Evolutionary conservation across 73 alveolate genomes (phyloP), one percentile per base, ranked within the genome.

Genomic region (Symbiodinium natans): DNA sequence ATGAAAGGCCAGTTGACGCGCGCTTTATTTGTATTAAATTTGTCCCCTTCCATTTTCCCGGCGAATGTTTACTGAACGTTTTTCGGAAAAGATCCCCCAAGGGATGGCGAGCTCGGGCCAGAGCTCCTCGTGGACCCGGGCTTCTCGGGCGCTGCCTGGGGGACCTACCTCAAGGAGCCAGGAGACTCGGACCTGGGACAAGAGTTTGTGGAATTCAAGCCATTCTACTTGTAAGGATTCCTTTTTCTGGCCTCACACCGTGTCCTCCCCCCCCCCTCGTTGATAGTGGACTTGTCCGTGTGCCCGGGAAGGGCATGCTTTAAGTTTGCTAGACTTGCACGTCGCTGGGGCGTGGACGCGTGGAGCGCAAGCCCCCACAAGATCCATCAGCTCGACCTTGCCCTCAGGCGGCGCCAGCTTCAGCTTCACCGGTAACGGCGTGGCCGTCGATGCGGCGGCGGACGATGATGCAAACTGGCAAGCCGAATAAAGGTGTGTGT

Each of bases 371-470:
- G 39, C 17, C 31, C 9, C 48, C 31, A n/a, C n/a, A 77, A 77
- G 40, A 17, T 68, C 39, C 31, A 25, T 39, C 71, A 15, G 23
- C 6, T 38, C 27, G 31, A 19, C 54, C 36, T n/a, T n/a, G n/a
- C 34, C 34, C 21, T 15, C 68, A 86, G 94, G 83, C 83, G 10
- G 59, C 21, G 94, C 94, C 41, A 56, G 84, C 41, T 86, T 86
- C 40, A 56, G 84, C 63, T 86, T 86, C 83, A 86, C 94, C 6
- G 94, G 94, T 21, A 7, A 33, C 27, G 94, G 94, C 27, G 94
- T 86, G 54, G 94, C 63, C 63, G 84, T 86, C 41, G 84, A 86
- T 9, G 68, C 94, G 17, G 39, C 40, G 33, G 63, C 40, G n/a
- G 94, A 41, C n/a, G 41, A 52, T 52, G 71, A 52, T 52, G 71